Evolutionary conservation across 805 yeast genomes (phyloP).

Genomic region (Scheffersomyces coipomensis): DNA sequence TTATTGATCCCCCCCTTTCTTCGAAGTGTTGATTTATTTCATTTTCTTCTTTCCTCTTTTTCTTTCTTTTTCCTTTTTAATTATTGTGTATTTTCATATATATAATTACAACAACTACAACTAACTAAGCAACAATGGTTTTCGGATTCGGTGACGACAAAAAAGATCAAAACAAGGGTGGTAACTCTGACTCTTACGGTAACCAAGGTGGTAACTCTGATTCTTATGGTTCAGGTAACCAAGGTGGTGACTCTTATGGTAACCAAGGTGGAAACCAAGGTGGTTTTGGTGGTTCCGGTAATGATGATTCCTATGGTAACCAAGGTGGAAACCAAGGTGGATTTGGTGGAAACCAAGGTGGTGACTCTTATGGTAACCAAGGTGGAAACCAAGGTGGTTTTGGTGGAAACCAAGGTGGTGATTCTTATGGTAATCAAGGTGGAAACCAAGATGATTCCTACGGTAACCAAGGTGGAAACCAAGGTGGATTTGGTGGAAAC

Average conservation of each 20-base stretch:
- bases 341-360: slow-evolving; percentile 8
- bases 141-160: slow-evolving; percentile 32
- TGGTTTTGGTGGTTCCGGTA: slow-evolving; percentile 11
- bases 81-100: background rate
- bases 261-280: slow-evolving; percentile 4
- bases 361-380: slow-evolving; percentile 16
- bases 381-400: slow-evolving; percentile 1
- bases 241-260: slow-evolving; percentile 11
- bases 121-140: slow-evolving; percentile 21
- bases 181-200: slow-evolving; percentile 9
- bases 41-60: background rate
- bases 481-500: no score
- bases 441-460: no score
- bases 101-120: background rate
- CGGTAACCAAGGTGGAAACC: no score
- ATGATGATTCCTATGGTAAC: slow-evolving; percentile 12
- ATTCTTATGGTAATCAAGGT: slow-evolving; percentile 10
- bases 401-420: slow-evolving; percentile 10
- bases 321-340: slow-evolving; percentile 6
- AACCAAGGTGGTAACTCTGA: slow-evolving; percentile 7
- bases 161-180: slow-evolving; percentile 16
- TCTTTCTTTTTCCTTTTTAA: background rate
- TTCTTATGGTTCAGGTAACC: slow-evolving; percentile 15
- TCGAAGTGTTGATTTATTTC: background rate
- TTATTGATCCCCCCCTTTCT: background rate